Conservation (phyloP, 2,329 filamentous ascomycete species). For the Cytospora schulzeri region DNA sequence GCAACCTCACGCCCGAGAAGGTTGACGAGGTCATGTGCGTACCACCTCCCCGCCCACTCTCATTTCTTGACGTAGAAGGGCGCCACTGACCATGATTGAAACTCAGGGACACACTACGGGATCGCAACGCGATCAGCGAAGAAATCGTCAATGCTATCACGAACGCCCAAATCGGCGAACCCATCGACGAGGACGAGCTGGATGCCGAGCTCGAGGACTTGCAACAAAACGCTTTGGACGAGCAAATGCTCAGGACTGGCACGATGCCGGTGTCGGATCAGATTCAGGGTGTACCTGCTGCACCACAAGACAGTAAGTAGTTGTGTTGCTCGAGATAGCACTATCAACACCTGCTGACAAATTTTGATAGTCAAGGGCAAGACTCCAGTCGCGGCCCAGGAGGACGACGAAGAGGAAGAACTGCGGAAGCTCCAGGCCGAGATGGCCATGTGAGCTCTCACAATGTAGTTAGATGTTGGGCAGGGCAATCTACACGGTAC, state of each 20-base stretch:
- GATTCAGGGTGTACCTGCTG: conserved; percentile 75
- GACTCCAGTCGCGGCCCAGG: conserved; percentile 55
- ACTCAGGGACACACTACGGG: conserved; percentile 80
- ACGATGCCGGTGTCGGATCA: conserved; percentile 79
- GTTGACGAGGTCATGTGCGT: conserved; percentile 93
- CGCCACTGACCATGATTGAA: conserved; percentile 35
- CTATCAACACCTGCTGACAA: background rate
- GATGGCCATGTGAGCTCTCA: conserved; percentile 79
- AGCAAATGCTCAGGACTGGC: conserved; percentile 90
- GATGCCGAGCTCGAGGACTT: conserved; percentile 82
- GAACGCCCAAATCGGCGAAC: conserved; percentile 65
- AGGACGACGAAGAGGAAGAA: conserved; percentile 96
- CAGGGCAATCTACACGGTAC: background rate
- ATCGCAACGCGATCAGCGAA: conserved; percentile 90
- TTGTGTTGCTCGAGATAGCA: conserved; percentile 30
- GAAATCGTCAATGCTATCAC: conserved; percentile 90
- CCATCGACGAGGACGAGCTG: conserved; percentile 82
- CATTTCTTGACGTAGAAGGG: conserved; percentile 16
- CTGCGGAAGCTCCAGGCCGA: conserved; percentile 90
- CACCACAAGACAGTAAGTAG: conserved; percentile 76
- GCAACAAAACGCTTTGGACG: conserved; percentile 90
- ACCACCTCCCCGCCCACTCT: conserved; percentile 6
- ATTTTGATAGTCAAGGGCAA: conserved; percentile 52
- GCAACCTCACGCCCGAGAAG: conserved; percentile 87
- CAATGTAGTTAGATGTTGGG: background rate